A percentile compares a stretch with the other conserved stretches of the same genome.
phyloP scores from a whole-genome alignment of 2,329 filamentous ascomycete species.

The Hortaea werneckii region DNA sequence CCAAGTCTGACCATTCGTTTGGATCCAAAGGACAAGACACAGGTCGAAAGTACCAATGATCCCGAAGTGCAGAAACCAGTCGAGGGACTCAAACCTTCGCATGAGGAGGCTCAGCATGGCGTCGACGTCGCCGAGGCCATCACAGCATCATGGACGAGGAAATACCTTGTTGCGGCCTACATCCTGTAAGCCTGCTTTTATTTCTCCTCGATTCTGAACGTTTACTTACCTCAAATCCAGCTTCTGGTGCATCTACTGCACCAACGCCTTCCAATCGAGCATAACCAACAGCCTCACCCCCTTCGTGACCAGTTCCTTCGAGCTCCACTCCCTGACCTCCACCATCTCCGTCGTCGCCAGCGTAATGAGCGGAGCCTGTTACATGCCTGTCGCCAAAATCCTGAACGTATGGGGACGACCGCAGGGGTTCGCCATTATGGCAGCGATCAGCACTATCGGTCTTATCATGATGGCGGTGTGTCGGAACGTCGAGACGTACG shows the following conservation, averaged over 20 bases:
- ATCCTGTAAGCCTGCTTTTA: too few species aligned
- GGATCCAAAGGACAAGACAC: too few species aligned
- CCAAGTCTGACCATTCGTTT: too few species aligned
- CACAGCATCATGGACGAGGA: too few species aligned
- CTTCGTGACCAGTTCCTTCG: constrained; percentile 31
- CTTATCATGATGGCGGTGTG: constrained; percentile 21
- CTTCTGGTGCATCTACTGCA: constrained; percentile 29
- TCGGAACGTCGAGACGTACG: constrained; percentile 5
- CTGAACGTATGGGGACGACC: constrained; percentile 33
- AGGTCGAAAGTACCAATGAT: too few species aligned
- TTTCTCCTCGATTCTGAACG: too few species aligned
- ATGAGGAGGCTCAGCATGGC: too few species aligned
- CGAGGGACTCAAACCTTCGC: too few species aligned
- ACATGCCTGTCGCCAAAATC: constrained; percentile 29
- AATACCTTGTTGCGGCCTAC: too few species aligned
- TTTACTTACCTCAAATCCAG: too few species aligned
- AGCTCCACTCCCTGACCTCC: constrained; percentile 26
- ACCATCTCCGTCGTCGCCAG: constrained; percentile 26
- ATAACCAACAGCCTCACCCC: constrained; percentile 27
- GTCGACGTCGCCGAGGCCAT: too few species aligned
- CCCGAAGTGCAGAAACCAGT: too few species aligned
- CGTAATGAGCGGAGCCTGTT: constrained; percentile 27
- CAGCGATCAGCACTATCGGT: constrained; percentile 21
- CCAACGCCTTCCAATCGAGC: constrained; percentile 37
- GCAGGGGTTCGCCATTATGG: constrained; percentile 28